Percentiles rank a stretch among this genome's conserved stretches.
Conservation (phyloP, 345 rosid species). For the Lepidium sativum region DNA sequence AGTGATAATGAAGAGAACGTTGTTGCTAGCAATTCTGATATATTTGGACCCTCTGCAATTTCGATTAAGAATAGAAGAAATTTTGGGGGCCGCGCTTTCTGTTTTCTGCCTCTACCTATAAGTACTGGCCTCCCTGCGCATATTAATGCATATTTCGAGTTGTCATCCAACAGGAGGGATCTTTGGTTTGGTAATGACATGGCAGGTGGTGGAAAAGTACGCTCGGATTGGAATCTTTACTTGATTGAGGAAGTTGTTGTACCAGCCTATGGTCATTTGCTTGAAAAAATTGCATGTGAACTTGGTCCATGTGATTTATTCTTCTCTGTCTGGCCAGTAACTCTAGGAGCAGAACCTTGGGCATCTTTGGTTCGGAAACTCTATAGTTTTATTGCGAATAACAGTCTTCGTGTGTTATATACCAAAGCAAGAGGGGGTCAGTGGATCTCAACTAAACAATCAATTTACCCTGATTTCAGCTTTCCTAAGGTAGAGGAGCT, state of each 20-base stretch:
- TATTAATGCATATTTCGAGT: slow-evolving; percentile 88
- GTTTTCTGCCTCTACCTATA: slow-evolving; percentile 86
- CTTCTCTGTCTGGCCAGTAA: slow-evolving; percentile 84
- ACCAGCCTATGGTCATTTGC: slow-evolving; percentile 88
- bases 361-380: slow-evolving; percentile 71
- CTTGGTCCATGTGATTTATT: slow-evolving; percentile 73
- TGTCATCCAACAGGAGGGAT: slow-evolving; percentile 94
- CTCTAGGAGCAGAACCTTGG: slow-evolving; percentile 74
- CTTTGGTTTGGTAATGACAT: slow-evolving; percentile 99
- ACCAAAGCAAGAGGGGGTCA: slow-evolving; percentile 92
- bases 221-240: slow-evolving; percentile 92
- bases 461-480: slow-evolving; percentile 77
- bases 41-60: slow-evolving; percentile 42
- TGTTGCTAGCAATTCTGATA: slow-evolving; percentile 27
- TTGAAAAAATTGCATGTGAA: slow-evolving; percentile 71
- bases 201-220: slow-evolving; percentile 91
- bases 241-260: slow-evolving; percentile 75
- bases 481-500: slow-evolving; percentile 63
- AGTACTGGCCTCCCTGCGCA: slow-evolving; percentile 86
- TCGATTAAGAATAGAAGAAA: slow-evolving; percentile 38
- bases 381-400: slow-evolving; percentile 56
- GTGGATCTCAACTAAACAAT: slow-evolving; percentile 89
- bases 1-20: slow-evolving; percentile 16
- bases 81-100: slow-evolving; percentile 92
- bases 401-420: slow-evolving; percentile 61